Evolutionary conservation across 371 early-diverging fungal genomes (phyloP).

Genomic region (Circinella minor): DNA sequence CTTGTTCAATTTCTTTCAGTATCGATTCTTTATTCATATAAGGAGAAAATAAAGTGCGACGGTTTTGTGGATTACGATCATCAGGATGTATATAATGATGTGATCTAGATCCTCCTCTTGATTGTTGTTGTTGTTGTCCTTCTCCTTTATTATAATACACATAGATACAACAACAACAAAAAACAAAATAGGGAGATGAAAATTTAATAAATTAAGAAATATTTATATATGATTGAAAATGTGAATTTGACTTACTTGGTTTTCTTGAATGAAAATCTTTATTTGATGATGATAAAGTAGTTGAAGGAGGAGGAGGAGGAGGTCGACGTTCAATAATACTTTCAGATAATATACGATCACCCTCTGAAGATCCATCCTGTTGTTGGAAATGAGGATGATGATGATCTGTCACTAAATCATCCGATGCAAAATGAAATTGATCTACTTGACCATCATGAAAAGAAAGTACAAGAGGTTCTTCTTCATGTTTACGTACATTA

Average conservation of each 20-base stretch:
- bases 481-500: not conserved
- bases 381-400: not conserved
- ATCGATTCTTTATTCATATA: constrained; percentile 30
- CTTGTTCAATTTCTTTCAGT: constrained; percentile 19
- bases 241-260: not conserved
- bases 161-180: not conserved
- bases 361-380: not conserved
- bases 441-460: not conserved
- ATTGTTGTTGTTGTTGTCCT: too few relatives aligned
- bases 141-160: too few relatives aligned
- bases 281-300: too few relatives aligned
- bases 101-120: not conserved
- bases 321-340: not conserved
- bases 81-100: constrained; percentile 34
- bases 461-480: not conserved
- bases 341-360: not conserved
- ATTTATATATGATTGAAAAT: too few relatives aligned
- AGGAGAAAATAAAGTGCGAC: constrained; percentile 19
- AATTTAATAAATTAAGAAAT: too few relatives aligned
- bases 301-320: not conserved
- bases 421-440: not conserved
- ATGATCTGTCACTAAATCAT: not conserved
- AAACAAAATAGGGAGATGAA: too few relatives aligned
- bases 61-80: constrained; percentile 26
- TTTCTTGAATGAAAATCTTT: not conserved